Percentiles rank a stretch among this genome's conserved stretches.
Conservation (phyloP, 768 basidiomycete genomes). For the Gautieria morchelliformis region DNA sequence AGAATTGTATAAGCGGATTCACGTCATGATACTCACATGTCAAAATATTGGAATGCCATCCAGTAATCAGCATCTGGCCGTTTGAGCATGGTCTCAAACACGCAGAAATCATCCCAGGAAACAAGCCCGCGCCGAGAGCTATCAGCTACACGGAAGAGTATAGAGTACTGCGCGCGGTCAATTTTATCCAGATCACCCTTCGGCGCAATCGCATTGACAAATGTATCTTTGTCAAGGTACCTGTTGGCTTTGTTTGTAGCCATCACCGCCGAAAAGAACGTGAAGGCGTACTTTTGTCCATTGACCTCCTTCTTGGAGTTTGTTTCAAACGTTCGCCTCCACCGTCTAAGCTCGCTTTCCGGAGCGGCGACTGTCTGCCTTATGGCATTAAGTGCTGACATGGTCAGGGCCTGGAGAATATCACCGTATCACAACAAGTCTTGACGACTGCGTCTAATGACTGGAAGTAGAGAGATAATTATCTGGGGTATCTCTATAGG, state of each 20-base stretch:
- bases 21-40: conserved; percentile 53
- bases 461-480: background rate
- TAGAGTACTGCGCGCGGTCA: conserved; percentile 77
- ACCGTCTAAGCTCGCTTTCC: conserved; percentile 79
- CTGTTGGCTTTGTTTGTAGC: conserved; percentile 29
- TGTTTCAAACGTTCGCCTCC: conserved; percentile 80
- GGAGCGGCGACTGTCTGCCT: conserved; percentile 61
- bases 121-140: conserved; percentile 63
- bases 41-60: conserved; percentile 94
- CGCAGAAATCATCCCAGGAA: conserved; percentile 92
- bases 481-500: conserved; percentile 1
- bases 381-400: conserved; percentile 39
- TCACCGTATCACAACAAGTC: background rate
- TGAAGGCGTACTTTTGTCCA: conserved; percentile 68
- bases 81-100: conserved; percentile 90
- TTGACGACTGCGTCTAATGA: background rate
- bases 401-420: background rate
- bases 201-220: conserved; percentile 93
- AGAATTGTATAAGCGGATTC: background rate
- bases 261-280: conserved; percentile 14
- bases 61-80: conserved; percentile 94
- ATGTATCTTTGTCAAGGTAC: conserved; percentile 78
- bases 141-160: conserved; percentile 87
- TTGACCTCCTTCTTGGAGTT: conserved; percentile 65
- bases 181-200: conserved; percentile 78